Percentiles rank a stretch among this genome's conserved stretches.
These are phyloP conservation scores for Fusarium clavum DNA, from an alignment of 2,329 filamentous ascomycete species.

Conservation along the genomic window DNA sequence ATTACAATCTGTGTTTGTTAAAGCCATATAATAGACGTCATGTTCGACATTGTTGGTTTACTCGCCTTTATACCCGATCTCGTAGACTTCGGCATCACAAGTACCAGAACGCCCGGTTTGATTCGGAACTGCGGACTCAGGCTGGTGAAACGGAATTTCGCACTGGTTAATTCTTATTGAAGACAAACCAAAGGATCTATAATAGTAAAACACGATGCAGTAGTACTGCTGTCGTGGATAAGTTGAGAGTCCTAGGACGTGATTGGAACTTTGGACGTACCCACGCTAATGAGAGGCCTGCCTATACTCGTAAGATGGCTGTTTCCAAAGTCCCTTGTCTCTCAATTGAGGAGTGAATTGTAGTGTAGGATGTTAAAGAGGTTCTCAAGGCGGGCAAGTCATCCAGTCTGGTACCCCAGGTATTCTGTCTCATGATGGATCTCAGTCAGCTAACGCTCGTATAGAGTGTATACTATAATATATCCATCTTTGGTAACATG, in stretches of 20 bases:
- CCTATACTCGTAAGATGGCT: neutral
- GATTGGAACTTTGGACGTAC: neutral
- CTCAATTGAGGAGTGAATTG: neutral
- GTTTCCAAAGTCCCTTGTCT: neutral
- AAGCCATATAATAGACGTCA: neutral
- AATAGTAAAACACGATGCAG: too few species aligned
- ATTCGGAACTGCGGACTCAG: neutral
- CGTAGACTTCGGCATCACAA: neutral
- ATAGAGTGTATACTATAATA: neutral
- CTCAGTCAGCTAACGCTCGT: neutral
- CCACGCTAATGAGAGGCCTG: neutral
- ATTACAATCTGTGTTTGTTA: neutral
- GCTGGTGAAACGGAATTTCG: neutral
- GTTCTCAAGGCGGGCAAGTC: neutral
- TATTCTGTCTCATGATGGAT: accelerated
- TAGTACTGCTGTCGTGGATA: too few species aligned
- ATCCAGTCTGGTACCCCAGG: neutral
- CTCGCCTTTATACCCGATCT: too few species aligned
- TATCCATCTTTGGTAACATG: too few species aligned
- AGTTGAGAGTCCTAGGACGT: too few species aligned
- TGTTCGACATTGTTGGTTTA: neutral
- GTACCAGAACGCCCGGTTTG: neutral
- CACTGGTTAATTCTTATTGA: too few species aligned
- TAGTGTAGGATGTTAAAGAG: neutral
- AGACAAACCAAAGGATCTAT: too few species aligned